Evolutionary conservation across 1,284 basidiomycete genomes (phyloP), one percentile per base, ranked within the genome.

Genomic region (Gomphus bonarii): DNA sequence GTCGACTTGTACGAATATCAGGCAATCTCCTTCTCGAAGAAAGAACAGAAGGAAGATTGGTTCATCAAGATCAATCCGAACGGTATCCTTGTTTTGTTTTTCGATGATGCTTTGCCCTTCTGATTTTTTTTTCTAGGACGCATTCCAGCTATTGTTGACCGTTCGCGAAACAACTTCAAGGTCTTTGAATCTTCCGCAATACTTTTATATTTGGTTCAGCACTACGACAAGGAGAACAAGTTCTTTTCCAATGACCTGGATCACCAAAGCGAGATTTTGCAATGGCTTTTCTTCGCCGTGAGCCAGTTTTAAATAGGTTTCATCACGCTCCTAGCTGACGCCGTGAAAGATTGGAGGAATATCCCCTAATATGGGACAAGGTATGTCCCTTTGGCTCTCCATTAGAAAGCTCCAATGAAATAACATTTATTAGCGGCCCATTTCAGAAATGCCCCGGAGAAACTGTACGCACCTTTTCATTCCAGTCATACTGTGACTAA

Each of bases 361-460:
- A 22, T 84, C 84, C 12, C 84, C 85, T 1, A 88, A 87, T 82
- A 82, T 85, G 69, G 85, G 86, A 22, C 87, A 90, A 71, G 68
- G 68, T 68, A 54, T 64, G 66, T 63, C 25, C 30, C 36, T 51
- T 50, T n/a, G 43, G 18, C 43, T 44, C 43, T 44, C 31, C 6
- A 20, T 47, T 22, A 47, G 18, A 35, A 38, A n/a, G 18, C 11
- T 49, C 11, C 20, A 16, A 46, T 18, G n/a, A 20, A 40, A 16
- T 8, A 43, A 31, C 18, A 12, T 31, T 46, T 20, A 25, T 14
- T 40, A 77, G 77, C 79, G 10, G 74, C 77, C 65, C 81, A 84
- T 68, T 86, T 85, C 70, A 68, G 71, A 60, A 67, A 67, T 60
- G 82, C 82, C 0, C 75, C 81, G 0, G 83, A 83, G 63, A 78